Evolutionary conservation across 2,329 filamentous ascomycete genomes (phyloP), one percentile per base, ranked within the genome.

Genomic region (Fusarium foetens): DNA sequence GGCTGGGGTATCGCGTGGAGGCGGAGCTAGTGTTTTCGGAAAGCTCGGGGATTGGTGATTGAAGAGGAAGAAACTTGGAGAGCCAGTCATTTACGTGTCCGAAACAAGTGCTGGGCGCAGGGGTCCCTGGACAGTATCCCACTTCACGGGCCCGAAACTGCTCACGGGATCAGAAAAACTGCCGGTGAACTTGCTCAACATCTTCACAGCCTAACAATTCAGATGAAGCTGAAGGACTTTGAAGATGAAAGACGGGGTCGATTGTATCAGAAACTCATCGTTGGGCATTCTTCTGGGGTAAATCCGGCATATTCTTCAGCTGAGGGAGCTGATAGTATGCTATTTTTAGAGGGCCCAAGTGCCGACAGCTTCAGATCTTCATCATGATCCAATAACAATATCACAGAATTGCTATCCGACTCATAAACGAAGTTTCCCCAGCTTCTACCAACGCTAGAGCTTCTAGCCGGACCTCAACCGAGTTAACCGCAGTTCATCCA

Each of bases 81-180:
- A 54, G 23, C 27, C 57, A 54, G 27, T 39, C 13, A 53, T 53
- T 55, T 19, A 9, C n/a, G 27, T 23, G 21, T 29, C 48, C 29
- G 48, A 54, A 42, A 23, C 46, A 29, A 35, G 41, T n/a, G 10
- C 17, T 21, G 7, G 14, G 16, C 19, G n/a, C 58, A 58, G n/a
- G 58, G 58, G 27, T 19, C 39, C 58, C 58, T 43, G 33, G 52
- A 6, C 12, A 13, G 16, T 19, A 35, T 55, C 38, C 58, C 58
- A 60, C 58, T 60, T 55, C n/a, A 55, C 11, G 58, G 19, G 21
- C 6, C 58, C 58, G 52, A 42, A 19, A 14, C 10, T 16, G 33
- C 21, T 58, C 52, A 45, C 58, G 58, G 52, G 58, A 46, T 29
- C 27, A 58, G 41, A 46, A 62, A 58, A 58, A 58, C 23, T 39